These are phyloP conservation scores for Xylaria cubensis DNA, from an alignment of 495 filamentous ascomycete genomes.

Conservation along the genomic window DNA sequence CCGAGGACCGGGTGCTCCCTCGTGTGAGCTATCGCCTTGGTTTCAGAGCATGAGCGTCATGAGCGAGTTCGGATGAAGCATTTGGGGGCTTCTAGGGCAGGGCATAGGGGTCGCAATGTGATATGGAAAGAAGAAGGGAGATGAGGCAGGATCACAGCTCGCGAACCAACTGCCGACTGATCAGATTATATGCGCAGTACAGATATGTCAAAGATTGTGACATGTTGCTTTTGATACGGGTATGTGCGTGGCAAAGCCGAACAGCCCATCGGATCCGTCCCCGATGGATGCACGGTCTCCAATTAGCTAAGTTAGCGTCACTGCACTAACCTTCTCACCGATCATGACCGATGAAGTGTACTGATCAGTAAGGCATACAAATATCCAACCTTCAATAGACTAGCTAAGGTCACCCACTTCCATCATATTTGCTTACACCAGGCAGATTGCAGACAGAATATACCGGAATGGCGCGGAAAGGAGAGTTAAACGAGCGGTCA, in stretches of 20 bases:
- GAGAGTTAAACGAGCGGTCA: background rate
- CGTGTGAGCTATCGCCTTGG: constrained; percentile 2
- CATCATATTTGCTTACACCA: background rate
- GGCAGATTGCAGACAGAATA: background rate
- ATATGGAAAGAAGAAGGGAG: background rate
- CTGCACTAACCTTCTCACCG: constrained; percentile 5
- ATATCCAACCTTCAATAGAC: background rate
- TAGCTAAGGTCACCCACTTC: background rate
- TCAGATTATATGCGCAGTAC: background rate
- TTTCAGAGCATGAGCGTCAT: background rate
- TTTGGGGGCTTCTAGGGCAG: background rate
- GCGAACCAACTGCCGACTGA: background rate
- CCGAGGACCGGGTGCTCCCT: background rate
- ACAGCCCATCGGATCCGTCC: background rate
- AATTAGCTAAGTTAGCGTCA: background rate
- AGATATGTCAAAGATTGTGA: background rate
- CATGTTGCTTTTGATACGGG: background rate
- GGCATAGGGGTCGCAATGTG: background rate
- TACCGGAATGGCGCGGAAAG: background rate
- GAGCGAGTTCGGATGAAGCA: background rate
- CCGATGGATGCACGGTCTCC: constrained; percentile 1
- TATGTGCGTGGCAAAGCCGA: background rate
- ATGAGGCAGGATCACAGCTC: background rate
- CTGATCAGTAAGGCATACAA: too few relatives aligned
- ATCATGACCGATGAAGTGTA: background rate